Evolutionary conservation across 1,284 basidiomycete species (phyloP), one percentile per base, ranked within the genome.

Genomic region (Ceratobasidium sp.): DNA sequence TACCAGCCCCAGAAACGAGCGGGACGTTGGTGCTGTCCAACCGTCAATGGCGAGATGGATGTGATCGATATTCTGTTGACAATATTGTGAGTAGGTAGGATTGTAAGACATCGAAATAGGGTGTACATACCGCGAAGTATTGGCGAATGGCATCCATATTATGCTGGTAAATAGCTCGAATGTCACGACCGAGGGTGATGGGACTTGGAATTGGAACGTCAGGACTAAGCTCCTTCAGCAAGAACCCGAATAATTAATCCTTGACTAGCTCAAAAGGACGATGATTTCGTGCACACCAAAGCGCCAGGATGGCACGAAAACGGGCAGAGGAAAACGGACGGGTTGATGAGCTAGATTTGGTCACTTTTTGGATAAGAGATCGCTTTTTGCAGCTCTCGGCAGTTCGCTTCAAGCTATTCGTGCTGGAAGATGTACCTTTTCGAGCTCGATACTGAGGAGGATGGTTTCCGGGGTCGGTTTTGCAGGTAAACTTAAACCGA

Each of bases 401-500:
- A 3, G 10, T 26, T 48, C 65, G 17, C 44, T 50, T 15, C 4
- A 67, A 44, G n/a, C 33, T 67, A 23, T 67, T 44, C 3, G 65
- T 67, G n/a, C 65, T 46, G 6, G 42, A 50, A 28, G 65, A 67
- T 28, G 65, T 67, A 26, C 33, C 44, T 46, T 50, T 44, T 48
- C 46, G 65, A 50, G 40, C 44, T 26, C 46, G 65, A 26, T 50
- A 67, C 12, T 67, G 65, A 48, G 65, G 65, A 28, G 26, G 23
- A 26, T 67, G 65, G 42, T 67, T 67, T 48, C 26, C 42, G 44
- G 65, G 65, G 44, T 67, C 65, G 28, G 65, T 50, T 33, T 67
- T 67, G 65, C 65, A 67, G n/a, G 65, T 67, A 33, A 48, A 67
- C 42, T 67, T 67, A 46, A 67, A 67, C 3, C 46, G 48, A 26